Evolutionary conservation across 2,329 filamentous ascomycete species (phyloP).

Genomic region (Fusarium drepaniforme): DNA sequence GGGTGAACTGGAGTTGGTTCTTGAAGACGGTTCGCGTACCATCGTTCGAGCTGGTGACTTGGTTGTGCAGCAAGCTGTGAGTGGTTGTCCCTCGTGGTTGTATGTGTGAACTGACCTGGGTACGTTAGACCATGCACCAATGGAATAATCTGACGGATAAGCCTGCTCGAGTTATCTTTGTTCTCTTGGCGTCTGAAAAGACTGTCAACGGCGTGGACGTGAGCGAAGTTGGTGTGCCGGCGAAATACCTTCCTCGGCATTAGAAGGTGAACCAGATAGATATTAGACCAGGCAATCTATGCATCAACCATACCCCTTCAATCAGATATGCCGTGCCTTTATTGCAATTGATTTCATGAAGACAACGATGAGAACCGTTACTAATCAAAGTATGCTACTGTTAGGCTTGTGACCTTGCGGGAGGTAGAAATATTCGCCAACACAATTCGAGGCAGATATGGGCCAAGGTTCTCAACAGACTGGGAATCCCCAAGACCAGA

Average conservation of each 20-base stretch:
- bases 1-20: background rate
- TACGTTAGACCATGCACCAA: background rate
- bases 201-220: background rate
- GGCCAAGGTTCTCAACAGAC: background rate
- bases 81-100: background rate
- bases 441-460: background rate
- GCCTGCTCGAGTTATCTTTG: background rate
- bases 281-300: background rate
- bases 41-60: background rate
- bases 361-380: accelerated
- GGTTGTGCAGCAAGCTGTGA: background rate
- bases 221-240: background rate
- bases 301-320: background rate
- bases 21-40: background rate
- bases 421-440: background rate
- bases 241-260: background rate
- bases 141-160: background rate
- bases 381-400: background rate
- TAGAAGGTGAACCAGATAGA: background rate
- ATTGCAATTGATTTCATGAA: background rate
- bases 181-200: background rate
- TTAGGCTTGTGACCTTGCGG: too few species aligned
- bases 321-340: too few species aligned
- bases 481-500: background rate
- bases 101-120: background rate